Conservation (phyloP, 2,329 filamentous ascomycete genomes). For the Acrodontium crateriforme region DNA sequence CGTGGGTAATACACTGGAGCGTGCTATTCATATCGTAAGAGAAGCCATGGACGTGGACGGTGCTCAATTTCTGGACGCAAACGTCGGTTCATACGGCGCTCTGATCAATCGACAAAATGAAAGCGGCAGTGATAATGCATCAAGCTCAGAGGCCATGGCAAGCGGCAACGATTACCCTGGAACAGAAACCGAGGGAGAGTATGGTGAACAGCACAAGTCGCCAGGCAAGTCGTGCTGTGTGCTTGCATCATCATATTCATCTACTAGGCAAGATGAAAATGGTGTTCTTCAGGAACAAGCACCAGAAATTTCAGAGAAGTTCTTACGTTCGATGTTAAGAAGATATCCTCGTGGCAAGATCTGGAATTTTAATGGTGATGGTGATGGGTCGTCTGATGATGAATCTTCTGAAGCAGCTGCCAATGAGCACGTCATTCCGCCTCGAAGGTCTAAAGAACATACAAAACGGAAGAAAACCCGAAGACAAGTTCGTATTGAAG, state of each 20-base stretch:
- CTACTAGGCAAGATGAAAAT: background rate
- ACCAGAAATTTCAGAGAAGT: constrained; percentile 10
- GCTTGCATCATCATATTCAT: constrained; percentile 2
- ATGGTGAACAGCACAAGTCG: background rate
- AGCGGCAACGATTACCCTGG: too few relatives aligned
- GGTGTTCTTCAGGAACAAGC: constrained; percentile 1
- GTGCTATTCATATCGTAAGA: constrained; percentile 31
- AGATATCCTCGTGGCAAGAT: constrained; percentile 23
- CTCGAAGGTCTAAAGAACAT: background rate
- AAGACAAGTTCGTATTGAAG: constrained; percentile 3
- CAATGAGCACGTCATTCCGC: too few relatives aligned
- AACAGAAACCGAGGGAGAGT: too few relatives aligned
- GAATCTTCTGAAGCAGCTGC: constrained; percentile 3
- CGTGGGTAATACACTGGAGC: constrained; percentile 3
- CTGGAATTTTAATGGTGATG: constrained; percentile 20
- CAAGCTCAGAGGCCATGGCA: background rate
- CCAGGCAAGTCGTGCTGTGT: constrained; percentile 1
- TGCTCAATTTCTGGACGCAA: constrained; percentile 28
- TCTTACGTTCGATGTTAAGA: constrained; percentile 13
- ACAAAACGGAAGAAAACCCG: constrained; percentile 1
- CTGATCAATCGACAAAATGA: constrained; percentile 4
- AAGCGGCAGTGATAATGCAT: constrained; percentile 1
- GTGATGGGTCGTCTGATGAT: constrained; percentile 15
- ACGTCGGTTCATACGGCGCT: constrained; percentile 7
- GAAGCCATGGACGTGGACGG: constrained; percentile 33